phyloP scores from a whole-genome alignment of 2,329 filamentous ascomycete species.

The Mycosphaerella arachidis region DNA sequence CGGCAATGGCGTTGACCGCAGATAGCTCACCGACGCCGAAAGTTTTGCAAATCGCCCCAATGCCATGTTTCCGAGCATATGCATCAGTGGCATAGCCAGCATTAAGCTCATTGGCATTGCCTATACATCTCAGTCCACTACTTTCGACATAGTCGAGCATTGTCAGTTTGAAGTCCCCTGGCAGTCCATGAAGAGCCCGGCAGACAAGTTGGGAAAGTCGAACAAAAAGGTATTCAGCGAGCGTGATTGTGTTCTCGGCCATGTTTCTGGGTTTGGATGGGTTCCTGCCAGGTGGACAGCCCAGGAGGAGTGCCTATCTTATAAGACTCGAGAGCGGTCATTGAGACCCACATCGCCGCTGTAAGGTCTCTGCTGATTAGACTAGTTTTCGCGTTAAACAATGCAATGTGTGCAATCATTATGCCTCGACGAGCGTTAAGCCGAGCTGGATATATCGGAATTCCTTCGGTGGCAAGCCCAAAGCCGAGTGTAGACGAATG shows the following conservation, averaged over 20 bases:
- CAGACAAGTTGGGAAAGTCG: conserved; percentile 13
- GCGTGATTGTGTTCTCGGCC: conserved; percentile 29
- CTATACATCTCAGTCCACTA: conserved; percentile 53
- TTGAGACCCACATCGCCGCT: not conserved
- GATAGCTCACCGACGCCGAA: conserved; percentile 47
- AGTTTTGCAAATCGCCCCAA: conserved; percentile 45
- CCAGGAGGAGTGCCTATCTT: not conserved
- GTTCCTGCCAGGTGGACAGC: not conserved
- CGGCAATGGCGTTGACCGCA: conserved; percentile 46
- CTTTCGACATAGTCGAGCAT: conserved; percentile 56
- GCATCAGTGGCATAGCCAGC: conserved; percentile 44
- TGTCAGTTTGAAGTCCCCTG: conserved; percentile 46
- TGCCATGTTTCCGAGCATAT: conserved; percentile 45
- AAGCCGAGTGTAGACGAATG: not conserved
- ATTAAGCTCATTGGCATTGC: conserved; percentile 59
- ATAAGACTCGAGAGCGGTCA: not conserved
- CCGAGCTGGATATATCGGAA: not conserved
- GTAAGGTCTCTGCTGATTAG: not conserved
- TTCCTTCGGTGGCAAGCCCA: not conserved
- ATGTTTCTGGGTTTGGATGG: not conserved
- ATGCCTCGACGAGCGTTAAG: not conserved
- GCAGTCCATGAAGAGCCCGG: conserved; percentile 42
- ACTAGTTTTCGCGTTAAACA: not conserved
- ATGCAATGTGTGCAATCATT: not conserved
- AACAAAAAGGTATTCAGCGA: conserved; percentile 15